A percentile compares a stretch with the other conserved stretches of the same genome.
phyloP scores from a whole-genome alignment of 2,329 filamentous ascomycete species.

The Colletotrichum abscissum region DNA sequence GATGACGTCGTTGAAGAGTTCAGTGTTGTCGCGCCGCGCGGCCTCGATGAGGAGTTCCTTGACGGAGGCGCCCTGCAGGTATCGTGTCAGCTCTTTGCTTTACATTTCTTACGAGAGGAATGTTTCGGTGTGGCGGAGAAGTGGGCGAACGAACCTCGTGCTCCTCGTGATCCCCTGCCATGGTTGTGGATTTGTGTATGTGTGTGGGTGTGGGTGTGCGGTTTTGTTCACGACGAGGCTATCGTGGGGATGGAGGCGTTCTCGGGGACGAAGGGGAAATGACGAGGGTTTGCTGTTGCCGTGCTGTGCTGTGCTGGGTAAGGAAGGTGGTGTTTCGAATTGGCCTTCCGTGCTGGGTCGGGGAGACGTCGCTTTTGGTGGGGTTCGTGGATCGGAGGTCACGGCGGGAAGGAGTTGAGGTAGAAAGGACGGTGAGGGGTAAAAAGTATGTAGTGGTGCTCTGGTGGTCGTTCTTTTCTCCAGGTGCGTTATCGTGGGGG shows the following conservation, averaged over 20 bases:
- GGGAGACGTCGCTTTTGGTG: constrained; percentile 6
- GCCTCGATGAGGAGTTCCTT: constrained; percentile 91
- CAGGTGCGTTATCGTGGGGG: not conserved
- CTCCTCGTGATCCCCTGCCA: constrained; percentile 46
- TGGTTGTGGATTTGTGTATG: constrained; percentile 21
- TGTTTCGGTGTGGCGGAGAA: not conserved
- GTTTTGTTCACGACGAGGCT: not conserved
- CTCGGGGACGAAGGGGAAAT: not conserved
- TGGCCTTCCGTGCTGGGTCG: constrained; percentile 6
- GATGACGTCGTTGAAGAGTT: constrained; percentile 83
- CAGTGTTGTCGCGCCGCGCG: constrained; percentile 91
- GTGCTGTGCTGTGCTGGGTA: not conserved
- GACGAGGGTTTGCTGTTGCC: not conserved
- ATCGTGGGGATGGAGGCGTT: not conserved
- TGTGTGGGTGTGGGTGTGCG: not conserved
- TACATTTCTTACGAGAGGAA: not conserved
- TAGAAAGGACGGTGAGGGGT: not conserved
- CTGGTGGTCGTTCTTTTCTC: not conserved
- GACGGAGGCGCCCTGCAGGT: constrained; percentile 79
- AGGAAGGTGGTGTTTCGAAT: constrained; percentile 8
- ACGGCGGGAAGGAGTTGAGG: not conserved
- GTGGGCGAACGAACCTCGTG: constrained; percentile 45
- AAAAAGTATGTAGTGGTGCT: not conserved
- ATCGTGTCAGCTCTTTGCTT: constrained; percentile 8
- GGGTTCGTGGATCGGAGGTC: constrained; percentile 4